These are phyloP conservation scores for Aspergillus homomorphus DNA, from an alignment of 495 filamentous ascomycete genomes.

Conservation along the genomic window DNA sequence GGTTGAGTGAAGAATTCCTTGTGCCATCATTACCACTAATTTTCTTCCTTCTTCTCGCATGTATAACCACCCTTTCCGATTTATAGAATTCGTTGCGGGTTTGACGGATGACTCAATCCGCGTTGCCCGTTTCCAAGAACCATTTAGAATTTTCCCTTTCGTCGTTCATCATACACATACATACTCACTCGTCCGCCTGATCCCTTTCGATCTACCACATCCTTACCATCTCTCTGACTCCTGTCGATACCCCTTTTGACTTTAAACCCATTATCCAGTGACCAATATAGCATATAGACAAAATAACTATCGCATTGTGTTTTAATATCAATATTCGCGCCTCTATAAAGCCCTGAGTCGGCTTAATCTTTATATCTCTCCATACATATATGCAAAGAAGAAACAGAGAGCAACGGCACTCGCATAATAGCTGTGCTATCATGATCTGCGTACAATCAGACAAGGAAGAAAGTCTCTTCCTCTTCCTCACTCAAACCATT, in stretches of 20 bases:
- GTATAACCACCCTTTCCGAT: conserved; percentile 1
- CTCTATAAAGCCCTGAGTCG: not conserved
- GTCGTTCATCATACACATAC: not conserved
- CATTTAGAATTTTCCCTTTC: not conserved
- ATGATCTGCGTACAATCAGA: not conserved
- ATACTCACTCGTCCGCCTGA: not conserved
- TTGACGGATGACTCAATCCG: not conserved
- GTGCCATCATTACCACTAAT: not conserved
- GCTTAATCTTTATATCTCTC: not conserved
- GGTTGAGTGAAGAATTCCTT: conserved; percentile 23
- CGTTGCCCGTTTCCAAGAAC: not conserved
- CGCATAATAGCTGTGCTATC: not conserved
- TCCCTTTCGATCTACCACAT: not conserved
- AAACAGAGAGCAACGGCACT: not conserved
- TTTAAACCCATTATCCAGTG: not conserved
- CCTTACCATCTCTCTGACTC: not conserved
- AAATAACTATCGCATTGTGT: not conserved
- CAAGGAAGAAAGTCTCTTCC: not conserved
- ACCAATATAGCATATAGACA: not conserved
- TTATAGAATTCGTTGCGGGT: not conserved
- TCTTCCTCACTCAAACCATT: not conserved
- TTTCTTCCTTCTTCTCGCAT: not conserved
- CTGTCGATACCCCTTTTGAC: not conserved
- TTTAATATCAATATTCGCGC: not conserved
- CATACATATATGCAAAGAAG: conserved; percentile 8